A percentile compares a stretch with the other conserved stretches of the same genome.
Conservation (phyloP, 2,329 filamentous ascomycete species). For the Nannizziopsis arthrosporioides region DNA sequence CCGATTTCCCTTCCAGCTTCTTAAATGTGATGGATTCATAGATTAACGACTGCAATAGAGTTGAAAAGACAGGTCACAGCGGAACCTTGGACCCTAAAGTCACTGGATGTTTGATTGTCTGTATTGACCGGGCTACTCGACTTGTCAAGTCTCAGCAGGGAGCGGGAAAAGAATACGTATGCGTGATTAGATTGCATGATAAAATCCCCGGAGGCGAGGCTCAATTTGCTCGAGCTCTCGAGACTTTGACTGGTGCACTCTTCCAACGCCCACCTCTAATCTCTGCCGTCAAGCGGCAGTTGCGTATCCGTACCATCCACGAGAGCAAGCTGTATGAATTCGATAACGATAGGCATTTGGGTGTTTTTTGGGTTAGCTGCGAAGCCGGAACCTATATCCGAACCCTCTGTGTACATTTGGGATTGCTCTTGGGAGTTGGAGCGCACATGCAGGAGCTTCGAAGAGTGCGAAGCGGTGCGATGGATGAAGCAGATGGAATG, state of each 20-base stretch:
- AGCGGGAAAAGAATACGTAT: conserved; percentile 98
- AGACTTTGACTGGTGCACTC: conserved; percentile 89
- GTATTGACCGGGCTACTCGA: conserved; percentile 90
- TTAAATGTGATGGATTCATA: conserved; percentile 9
- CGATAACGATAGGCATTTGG: conserved; percentile 93
- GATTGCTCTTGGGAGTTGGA: conserved; percentile 65
- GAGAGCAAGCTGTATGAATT: conserved; percentile 95
- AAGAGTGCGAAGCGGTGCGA: conserved; percentile 84
- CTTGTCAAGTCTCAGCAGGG: conserved; percentile 98
- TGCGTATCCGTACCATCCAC: conserved; percentile 95
- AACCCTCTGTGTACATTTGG: conserved; percentile 91
- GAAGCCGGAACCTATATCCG: conserved; percentile 98
- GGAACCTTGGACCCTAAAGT: conserved; percentile 98
- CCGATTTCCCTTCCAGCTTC: neutral
- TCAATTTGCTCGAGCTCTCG: conserved; percentile 83
- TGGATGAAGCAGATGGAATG: conserved; percentile 80
- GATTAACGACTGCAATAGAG: conserved; percentile 38
- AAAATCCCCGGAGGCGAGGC: conserved; percentile 87
- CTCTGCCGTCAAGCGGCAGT: conserved; percentile 95
- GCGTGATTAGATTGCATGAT: conserved; percentile 88
- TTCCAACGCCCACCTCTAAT: conserved; percentile 97
- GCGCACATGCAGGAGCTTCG: conserved; percentile 98
- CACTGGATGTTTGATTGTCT: conserved; percentile 88
- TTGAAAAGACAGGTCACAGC: conserved; percentile 95
- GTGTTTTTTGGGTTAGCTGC: conserved; percentile 98